Conservation (phyloP, 768 basidiomycete species). For the Collybiopsis confluens region DNA sequence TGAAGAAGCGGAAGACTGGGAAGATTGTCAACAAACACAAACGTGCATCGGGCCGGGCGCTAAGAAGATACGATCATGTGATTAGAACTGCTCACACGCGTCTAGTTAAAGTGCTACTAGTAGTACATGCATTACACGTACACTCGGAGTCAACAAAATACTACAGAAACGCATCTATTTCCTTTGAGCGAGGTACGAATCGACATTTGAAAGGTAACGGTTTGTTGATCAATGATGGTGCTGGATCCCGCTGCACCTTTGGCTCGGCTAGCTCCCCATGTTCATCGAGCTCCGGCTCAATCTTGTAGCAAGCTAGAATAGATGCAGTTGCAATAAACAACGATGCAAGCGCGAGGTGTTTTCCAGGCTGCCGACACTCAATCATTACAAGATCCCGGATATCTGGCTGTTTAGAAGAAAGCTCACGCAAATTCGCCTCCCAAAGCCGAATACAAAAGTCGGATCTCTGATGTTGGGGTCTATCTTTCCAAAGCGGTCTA, state of each 20-base stretch:
- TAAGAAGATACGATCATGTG: too few species aligned
- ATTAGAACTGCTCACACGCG: too few species aligned
- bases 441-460: background rate
- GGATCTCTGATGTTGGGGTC: background rate
- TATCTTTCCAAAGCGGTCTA: too few species aligned
- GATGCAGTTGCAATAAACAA: slow-evolving; percentile 9
- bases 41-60: too few species aligned
- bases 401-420: too few species aligned
- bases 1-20: too few species aligned
- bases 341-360: slow-evolving; percentile 5
- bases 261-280: background rate
- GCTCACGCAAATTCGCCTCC: background rate
- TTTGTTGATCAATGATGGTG: background rate
- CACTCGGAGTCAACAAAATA: too few species aligned
- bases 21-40: too few species aligned
- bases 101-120: too few species aligned
- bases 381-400: too few species aligned
- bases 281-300: slow-evolving; percentile 5
- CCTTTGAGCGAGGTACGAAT: background rate
- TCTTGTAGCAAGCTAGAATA: slow-evolving; percentile 7
- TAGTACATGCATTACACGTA: background rate
- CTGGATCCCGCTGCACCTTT: background rate
- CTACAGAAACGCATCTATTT: background rate
- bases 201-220: background rate
- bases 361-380: background rate